Percentiles rank a stretch among this genome's conserved stretches.
phyloP scores from a whole-genome alignment of 306 rosid species.

The Cicer cuneatum region DNA sequence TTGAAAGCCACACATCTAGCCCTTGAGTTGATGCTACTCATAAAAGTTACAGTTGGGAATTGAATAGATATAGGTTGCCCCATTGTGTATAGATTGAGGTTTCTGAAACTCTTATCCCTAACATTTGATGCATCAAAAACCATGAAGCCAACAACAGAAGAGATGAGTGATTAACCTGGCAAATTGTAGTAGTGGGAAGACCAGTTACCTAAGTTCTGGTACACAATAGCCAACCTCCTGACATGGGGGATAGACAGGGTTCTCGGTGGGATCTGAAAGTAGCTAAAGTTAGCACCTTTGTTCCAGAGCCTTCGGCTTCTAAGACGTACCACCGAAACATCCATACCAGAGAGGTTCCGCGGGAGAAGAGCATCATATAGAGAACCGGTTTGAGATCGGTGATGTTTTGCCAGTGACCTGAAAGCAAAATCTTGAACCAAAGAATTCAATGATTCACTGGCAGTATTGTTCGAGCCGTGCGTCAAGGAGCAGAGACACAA shows the following conservation, averaged over 20 bases:
- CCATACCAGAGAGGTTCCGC: slow-evolving; percentile 68
- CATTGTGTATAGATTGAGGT: slow-evolving; percentile 59
- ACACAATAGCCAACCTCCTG: slow-evolving; percentile 71
- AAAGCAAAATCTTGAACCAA: slow-evolving; percentile 66
- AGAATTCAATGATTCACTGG: slow-evolving; percentile 59
- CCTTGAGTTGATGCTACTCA: slow-evolving; percentile 45
- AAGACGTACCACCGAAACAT: slow-evolving; percentile 66
- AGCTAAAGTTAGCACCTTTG: slow-evolving; percentile 73
- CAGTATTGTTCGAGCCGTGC: slow-evolving; percentile 48
- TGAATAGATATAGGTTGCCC: slow-evolving; percentile 65
- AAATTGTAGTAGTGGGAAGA: slow-evolving; percentile 63
- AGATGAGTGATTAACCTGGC: slow-evolving; percentile 67
- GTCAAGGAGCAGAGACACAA: slow-evolving; percentile 50
- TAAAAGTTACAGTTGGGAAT: slow-evolving; percentile 51
- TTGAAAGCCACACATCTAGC: slow-evolving; percentile 61
- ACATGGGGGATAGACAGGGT: slow-evolving; percentile 75
- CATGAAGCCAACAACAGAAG: slow-evolving; percentile 75
- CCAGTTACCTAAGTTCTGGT: slow-evolving; percentile 77
- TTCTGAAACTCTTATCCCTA: slow-evolving; percentile 47
- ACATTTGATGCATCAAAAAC: slow-evolving; percentile 83
- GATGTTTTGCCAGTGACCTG: slow-evolving; percentile 52
- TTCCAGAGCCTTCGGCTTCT: slow-evolving; percentile 78
- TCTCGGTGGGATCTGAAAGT: slow-evolving; percentile 72
- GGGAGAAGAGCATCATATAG: slow-evolving; percentile 67
- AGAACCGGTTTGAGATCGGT: slow-evolving; percentile 69